phyloP scores from a whole-genome alignment of 805 yeast species.

The Kodamaea neixiangensis region DNA sequence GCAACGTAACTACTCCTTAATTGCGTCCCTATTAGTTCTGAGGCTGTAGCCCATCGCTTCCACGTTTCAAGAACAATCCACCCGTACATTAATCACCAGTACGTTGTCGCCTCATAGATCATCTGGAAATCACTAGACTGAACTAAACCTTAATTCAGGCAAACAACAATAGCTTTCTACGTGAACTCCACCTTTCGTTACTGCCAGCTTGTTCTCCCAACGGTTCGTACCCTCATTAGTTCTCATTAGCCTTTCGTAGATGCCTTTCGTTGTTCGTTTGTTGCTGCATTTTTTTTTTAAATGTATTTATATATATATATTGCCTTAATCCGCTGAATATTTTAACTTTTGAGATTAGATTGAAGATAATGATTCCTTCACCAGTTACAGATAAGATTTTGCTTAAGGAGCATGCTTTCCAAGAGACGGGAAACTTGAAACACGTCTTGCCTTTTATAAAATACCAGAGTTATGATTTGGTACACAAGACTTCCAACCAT shows the following conservation, averaged over 20 bases:
- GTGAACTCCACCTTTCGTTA: too few relatives aligned
- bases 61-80: neutral
- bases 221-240: neutral
- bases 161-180: neutral
- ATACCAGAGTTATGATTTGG: slow-evolving; percentile 22
- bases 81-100: neutral
- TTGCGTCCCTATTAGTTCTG: neutral
- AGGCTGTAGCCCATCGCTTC: neutral
- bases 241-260: neutral
- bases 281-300: neutral
- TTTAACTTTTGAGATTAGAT: neutral
- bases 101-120: neutral
- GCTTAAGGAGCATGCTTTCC: slow-evolving; percentile 30
- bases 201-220: neutral
- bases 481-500: slow-evolving; percentile 9
- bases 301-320: neutral
- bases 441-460: slow-evolving; percentile 25
- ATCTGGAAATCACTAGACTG: neutral
- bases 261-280: neutral
- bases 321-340: neutral
- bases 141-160: neutral
- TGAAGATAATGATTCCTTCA: slow-evolving; percentile 16
- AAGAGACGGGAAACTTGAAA: slow-evolving; percentile 29
- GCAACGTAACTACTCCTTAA: neutral
- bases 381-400: slow-evolving; percentile 22